These are phyloP conservation scores for Chloropicon primus DNA, from an alignment of 139 green algal genomes.

Conservation along the genomic window DNA sequence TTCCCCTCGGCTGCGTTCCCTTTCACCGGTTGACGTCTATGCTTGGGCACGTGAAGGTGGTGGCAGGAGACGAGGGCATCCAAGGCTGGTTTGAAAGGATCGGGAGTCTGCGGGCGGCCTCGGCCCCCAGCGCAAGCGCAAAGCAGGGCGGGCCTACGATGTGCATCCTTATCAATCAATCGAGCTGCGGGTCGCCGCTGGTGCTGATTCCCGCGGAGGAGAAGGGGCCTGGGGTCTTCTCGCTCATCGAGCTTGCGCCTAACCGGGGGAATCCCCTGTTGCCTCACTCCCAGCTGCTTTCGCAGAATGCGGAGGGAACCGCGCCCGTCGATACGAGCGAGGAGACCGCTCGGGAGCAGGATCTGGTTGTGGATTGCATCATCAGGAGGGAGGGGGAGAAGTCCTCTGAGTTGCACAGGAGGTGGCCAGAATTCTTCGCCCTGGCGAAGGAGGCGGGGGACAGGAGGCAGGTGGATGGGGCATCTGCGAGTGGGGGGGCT, in stretches of 20 bases:
- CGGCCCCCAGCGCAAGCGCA: background rate
- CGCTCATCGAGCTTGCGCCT: background rate
- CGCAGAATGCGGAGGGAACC: background rate
- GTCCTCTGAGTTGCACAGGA: background rate
- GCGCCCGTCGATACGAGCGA: background rate
- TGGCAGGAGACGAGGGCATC: too few relatives aligned
- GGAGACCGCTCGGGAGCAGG: background rate
- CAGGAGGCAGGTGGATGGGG: background rate
- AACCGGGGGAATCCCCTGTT: background rate
- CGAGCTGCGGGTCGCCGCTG: background rate
- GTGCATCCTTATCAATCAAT: background rate
- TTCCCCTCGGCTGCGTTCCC: too few relatives aligned
- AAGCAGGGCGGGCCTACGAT: background rate
- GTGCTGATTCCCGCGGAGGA: background rate
- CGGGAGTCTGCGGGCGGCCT: background rate
- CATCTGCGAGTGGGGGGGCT: background rate
- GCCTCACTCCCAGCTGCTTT: background rate
- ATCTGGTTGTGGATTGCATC: background rate
- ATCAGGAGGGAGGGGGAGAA: background rate
- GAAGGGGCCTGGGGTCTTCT: background rate
- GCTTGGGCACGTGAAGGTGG: too few relatives aligned
- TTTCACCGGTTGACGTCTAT: too few relatives aligned
- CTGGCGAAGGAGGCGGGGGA: too few relatives aligned
- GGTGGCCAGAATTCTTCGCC: background rate
- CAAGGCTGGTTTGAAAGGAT: background rate